These are phyloP conservation scores for Phytophthora fragariaefolia DNA, from an alignment of 352 stramenopile species.

Conservation along the genomic window DNA sequence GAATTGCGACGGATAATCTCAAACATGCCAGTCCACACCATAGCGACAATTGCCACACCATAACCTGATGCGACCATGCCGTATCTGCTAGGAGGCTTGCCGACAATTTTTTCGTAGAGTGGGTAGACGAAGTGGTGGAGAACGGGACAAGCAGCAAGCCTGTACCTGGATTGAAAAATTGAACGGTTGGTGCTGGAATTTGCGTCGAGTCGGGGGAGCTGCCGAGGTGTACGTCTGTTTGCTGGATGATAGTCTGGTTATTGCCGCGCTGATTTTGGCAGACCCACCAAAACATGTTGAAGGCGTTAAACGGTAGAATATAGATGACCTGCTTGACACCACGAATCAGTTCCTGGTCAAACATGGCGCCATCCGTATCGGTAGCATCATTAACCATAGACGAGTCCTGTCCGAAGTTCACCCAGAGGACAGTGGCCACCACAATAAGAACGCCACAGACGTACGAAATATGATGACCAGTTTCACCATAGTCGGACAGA, in stretches of 20 bases:
- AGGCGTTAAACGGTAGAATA: conserved; percentile 37
- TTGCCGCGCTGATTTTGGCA: conserved; percentile 72
- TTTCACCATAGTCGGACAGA: conserved; percentile 40
- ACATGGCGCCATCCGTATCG: conserved; percentile 34
- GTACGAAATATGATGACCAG: conserved; percentile 53
- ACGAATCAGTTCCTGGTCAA: conserved; percentile 48
- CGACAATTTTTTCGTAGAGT: conserved; percentile 41
- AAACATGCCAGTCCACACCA: conserved; percentile 49
- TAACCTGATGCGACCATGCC: conserved; percentile 45
- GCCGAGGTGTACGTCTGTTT: conserved; percentile 58
- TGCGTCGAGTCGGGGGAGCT: conserved; percentile 41
- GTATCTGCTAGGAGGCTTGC: conserved; percentile 48
- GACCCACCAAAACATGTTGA: conserved; percentile 65
- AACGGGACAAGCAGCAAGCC: conserved; percentile 52
- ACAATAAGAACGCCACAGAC: conserved; percentile 36
- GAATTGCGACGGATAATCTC: conserved; percentile 43
- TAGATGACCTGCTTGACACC: conserved; percentile 60
- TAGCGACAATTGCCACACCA: conserved; percentile 41
- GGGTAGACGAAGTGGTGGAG: conserved; percentile 49
- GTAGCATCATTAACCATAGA: conserved; percentile 52
- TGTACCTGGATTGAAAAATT: conserved; percentile 51
- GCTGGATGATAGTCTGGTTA: conserved; percentile 74
- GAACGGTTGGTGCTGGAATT: conserved; percentile 53
- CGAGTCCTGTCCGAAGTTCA: conserved; percentile 48
- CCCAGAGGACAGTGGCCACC: conserved; percentile 50